phyloP scores from a whole-genome alignment of 2,329 filamentous ascomycete genomes.

The Acarospora socialis region DNA sequence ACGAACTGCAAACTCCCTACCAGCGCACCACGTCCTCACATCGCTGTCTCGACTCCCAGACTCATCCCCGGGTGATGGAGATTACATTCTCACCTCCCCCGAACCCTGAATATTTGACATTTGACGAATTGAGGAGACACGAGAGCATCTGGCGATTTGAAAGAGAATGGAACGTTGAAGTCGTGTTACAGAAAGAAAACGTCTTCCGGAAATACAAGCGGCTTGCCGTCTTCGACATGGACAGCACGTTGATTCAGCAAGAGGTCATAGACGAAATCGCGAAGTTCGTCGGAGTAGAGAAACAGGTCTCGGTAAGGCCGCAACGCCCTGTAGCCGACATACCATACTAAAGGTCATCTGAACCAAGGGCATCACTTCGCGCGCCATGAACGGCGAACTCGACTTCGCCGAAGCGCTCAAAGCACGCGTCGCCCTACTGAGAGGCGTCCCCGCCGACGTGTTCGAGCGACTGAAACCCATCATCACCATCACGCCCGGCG shows the following conservation, averaged over 20 bases:
- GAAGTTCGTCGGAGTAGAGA: constrained; percentile 65
- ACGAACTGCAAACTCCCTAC: constrained; percentile 34
- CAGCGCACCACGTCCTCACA: constrained; percentile 34
- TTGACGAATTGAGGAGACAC: constrained; percentile 61
- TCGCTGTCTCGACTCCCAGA: constrained; percentile 32
- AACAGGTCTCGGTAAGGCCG: constrained; percentile 51
- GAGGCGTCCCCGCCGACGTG: constrained; percentile 63
- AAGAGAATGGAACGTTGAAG: constrained; percentile 77
- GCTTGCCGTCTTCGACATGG: constrained; percentile 89
- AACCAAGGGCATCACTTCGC: constrained; percentile 59
- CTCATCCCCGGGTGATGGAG: constrained; percentile 38
- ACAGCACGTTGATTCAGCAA: constrained; percentile 90
- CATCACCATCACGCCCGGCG: constrained; percentile 71
- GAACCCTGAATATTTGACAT: constrained; percentile 33
- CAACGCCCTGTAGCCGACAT: background rate
- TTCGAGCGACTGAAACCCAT: constrained; percentile 63
- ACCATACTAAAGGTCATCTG: constrained; percentile 8
- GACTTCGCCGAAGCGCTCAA: constrained; percentile 78
- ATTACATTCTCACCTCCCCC: constrained; percentile 37
- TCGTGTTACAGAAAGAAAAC: constrained; percentile 59
- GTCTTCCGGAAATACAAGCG: constrained; percentile 68
- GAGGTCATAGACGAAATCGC: constrained; percentile 96
- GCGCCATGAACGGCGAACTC: constrained; percentile 90
- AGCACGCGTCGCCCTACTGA: constrained; percentile 65
- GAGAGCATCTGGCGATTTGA: constrained; percentile 74